These are phyloP conservation scores for Aureobasidium lini DNA, from an alignment of 2,329 filamentous ascomycete species.

Conservation along the genomic window DNA sequence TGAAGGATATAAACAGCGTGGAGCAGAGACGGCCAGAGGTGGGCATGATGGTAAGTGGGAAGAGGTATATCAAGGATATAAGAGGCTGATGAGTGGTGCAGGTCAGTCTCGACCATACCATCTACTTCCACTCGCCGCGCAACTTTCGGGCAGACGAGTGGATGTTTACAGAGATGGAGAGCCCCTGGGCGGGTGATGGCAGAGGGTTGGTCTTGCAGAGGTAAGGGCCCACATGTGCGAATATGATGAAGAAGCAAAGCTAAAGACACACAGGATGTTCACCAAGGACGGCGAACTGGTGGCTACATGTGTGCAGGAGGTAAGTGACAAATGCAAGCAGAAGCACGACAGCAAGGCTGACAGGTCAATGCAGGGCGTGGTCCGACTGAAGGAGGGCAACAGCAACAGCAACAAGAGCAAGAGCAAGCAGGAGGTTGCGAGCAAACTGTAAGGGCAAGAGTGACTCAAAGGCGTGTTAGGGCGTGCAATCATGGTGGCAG, in stretches of 20 bases:
- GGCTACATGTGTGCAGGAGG: conserved; percentile 76
- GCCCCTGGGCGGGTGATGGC: conserved; percentile 71
- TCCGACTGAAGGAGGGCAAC: conserved; percentile 40
- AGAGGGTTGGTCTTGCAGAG: conserved; percentile 68
- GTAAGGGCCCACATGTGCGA: not conserved
- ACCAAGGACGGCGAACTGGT: conserved; percentile 62
- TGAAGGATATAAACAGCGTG: conserved; percentile 27
- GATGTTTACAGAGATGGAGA: conserved; percentile 75
- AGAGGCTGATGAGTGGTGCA: not conserved
- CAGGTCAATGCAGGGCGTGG: conserved; percentile 37
- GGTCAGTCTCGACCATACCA: conserved; percentile 60
- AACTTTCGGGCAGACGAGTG: conserved; percentile 54
- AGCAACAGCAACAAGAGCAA: too few species aligned
- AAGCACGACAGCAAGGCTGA: conserved; percentile 17
- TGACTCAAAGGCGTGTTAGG: conserved; percentile 1
- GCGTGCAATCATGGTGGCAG: not conserved
- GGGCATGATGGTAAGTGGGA: conserved; percentile 65
- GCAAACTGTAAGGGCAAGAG: conserved; percentile 16
- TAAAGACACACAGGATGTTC: conserved; percentile 46
- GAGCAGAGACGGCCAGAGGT: conserved; percentile 47
- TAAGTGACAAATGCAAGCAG: conserved; percentile 20
- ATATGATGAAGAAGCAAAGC: not conserved
- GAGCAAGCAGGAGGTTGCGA: not conserved
- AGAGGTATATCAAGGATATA: not conserved
- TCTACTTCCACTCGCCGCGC: conserved; percentile 48